Base-by-base conservation (phyloP, 2,329 filamentous ascomycete genomes). In the Colletotrichum truncatum region DNA sequence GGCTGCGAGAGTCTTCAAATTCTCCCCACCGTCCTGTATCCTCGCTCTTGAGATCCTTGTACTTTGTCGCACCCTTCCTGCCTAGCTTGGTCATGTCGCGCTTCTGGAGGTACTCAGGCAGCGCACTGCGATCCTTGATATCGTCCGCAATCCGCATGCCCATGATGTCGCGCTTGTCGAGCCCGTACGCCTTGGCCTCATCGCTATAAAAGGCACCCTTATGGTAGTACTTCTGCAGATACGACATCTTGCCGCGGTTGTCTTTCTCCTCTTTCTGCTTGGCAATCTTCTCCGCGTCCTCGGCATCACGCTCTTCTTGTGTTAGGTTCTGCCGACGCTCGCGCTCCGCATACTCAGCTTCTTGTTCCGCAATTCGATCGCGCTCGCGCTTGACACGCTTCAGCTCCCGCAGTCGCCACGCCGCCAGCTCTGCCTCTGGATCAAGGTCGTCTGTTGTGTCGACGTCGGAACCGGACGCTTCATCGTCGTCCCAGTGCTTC, bases 141-240 rank as follows among this genome's bases (percentile, higher is more conserved):
- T 98, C 93, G 75, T 98, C 95, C 52, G 87, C 89, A 71, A 96
- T 97, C 53, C 87, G 84, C 2, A 91, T 87, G 12, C 94, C 94
- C 88, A 97, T 97, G 69, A 98, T 85, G 74, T 98, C 93, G 48
- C 96, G 85, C 74, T 90, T 87, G 68, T 92, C 89, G 46, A 98
- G 82, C 1, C 93, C 93, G 68, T 92, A 89, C 14, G 88, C 89
- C 70, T 90, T 88, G 54, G 90, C 85, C 71, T 97, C 92, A 55
- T 94, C 93, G 70, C 91, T 92, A 82, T 93, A 98, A 82, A 98
- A 99, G 14, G 96, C 96, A 51, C 96, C 96, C 80, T 94, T 95
- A 84, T 99, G 96, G 78, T 93, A 94, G 81, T 98, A 99, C 75
- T 94, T 94, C 75, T 98, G 94, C 92, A 98, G 93, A 77, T 89